Conservation (phyloP, 2,329 filamentous ascomycete species). For the Chaetomium sp. region DNA sequence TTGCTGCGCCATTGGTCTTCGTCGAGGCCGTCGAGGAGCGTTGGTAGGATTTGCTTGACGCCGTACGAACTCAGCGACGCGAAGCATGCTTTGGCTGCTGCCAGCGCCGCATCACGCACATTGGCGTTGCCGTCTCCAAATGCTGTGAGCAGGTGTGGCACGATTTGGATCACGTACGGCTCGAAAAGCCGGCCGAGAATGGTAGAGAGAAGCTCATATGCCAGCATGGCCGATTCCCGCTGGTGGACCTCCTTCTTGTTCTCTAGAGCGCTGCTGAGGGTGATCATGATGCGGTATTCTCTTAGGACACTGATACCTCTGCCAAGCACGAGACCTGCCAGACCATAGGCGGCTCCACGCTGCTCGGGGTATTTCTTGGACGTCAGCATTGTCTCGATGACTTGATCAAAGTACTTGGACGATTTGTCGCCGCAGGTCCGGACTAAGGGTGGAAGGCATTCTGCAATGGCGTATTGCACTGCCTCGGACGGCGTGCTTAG, state of each 20-base stretch:
- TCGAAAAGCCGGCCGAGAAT: conserved; percentile 89
- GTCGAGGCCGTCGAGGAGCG: conserved; percentile 85
- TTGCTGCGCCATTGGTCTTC: conserved; percentile 98
- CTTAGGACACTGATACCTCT: conserved; percentile 78
- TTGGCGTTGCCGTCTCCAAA: conserved; percentile 89
- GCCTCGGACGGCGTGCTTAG: conserved; percentile 94
- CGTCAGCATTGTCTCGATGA: conserved; percentile 79
- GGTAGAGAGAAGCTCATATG: conserved; percentile 85
- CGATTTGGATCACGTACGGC: conserved; percentile 93
- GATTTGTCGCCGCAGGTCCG: conserved; percentile 77
- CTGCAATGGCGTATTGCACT: conserved; percentile 93
- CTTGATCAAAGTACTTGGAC: conserved; percentile 75
- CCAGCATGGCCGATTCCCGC: conserved; percentile 83
- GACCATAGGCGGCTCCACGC: conserved; percentile 89
- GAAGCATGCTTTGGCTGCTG: conserved; percentile 93
- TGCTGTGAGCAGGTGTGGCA: conserved; percentile 83
- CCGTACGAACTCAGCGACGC: conserved; percentile 91
- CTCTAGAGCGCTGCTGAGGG: conserved; percentile 79
- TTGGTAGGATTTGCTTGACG: conserved; percentile 92
- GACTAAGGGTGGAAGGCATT: conserved; percentile 90
- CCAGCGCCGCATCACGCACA: conserved; percentile 89
- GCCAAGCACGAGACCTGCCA: conserved; percentile 88
- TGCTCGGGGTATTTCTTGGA: conserved; percentile 91
- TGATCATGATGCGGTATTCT: conserved; percentile 83
- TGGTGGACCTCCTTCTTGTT: conserved; percentile 93